Conservation (phyloP, 2,329 filamentous ascomycete genomes). For the Calonectria henricotiae region DNA sequence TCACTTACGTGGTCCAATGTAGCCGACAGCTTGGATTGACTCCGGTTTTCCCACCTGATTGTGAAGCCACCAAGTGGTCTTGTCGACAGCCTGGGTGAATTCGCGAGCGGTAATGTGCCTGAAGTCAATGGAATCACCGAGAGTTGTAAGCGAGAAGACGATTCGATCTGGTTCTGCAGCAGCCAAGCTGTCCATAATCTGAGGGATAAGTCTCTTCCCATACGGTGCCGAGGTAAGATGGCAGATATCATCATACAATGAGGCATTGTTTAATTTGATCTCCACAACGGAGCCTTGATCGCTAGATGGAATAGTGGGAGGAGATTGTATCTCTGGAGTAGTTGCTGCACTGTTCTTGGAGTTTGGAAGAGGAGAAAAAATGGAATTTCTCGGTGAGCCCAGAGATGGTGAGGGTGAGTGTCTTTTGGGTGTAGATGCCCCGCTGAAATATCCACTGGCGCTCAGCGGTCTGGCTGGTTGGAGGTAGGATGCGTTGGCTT, state of each 20-base stretch:
- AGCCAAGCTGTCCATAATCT: constrained; percentile 53
- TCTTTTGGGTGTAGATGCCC: constrained; percentile 23
- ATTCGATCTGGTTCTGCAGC: constrained; percentile 48
- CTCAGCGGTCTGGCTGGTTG: constrained; percentile 12
- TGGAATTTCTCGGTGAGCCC: constrained; percentile 6
- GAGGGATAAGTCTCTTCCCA: constrained; percentile 51
- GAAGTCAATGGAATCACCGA: constrained; percentile 41
- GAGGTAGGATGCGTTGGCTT: constrained; percentile 13
- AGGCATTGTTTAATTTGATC: not conserved
- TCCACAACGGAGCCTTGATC: not conserved
- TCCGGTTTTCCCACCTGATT: constrained; percentile 41
- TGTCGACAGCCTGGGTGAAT: constrained; percentile 53
- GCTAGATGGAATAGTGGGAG: not conserved
- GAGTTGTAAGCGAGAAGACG: constrained; percentile 49
- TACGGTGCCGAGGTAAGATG: constrained; percentile 16
- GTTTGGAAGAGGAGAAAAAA: not conserved
- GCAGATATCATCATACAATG: not conserved
- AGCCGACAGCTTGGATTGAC: constrained; percentile 49
- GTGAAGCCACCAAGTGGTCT: constrained; percentile 55
- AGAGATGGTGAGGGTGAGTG: not conserved
- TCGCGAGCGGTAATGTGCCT: constrained; percentile 47
- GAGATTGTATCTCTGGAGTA: constrained; percentile 4
- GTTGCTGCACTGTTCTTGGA: not conserved
- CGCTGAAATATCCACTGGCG: constrained; percentile 24
- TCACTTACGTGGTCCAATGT: constrained; percentile 57